Evolutionary conservation across 305 asterid species (phyloP), one percentile per base, ranked within the genome.

Genomic region (Solanum hybrid): DNA sequence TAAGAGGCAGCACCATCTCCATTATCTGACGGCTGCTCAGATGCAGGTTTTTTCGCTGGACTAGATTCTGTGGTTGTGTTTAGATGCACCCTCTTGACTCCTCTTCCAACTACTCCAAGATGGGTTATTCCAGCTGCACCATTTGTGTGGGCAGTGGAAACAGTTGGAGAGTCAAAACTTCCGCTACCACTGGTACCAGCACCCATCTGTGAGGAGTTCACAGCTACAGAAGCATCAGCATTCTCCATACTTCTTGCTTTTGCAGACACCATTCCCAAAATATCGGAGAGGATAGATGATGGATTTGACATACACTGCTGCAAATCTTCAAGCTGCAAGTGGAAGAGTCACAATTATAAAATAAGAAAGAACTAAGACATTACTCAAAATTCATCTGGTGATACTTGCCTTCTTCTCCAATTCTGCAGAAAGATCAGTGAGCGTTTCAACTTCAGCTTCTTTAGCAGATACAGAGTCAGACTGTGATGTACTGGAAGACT

Each of bases 31-130:
- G 93, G 90, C 38, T 94, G 94, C 88, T 93, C 98, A 60, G 89
- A 36, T 51, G 94, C 87, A 90, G 97, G 98, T 81, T 93, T 95
- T 93, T 97, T 96, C 2, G 91, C 60, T 1, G 95, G 88, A 91
- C 90, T 89, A 79, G 96, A 89, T 86, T 92, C 93, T 2, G 91
- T 38, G 60, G 88, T 86, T 12, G 99, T 85, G 91, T 93, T 92
- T 95, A 94, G 91, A 42, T 92, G 92, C 22, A 95, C 98, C 60
- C 99, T 95, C 92, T 97, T 97, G 42, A 96, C 98, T 88, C 99
- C 99, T 92, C 99, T 93, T 91, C 99, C 99, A 89, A 97, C 99
- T 10, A 97, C 96, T 7, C 99, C 99, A 79, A 97, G 94, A 92
- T 97, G 94, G 3, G 98, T 97, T 87, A 97, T 97, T 85, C 90